Conservation (phyloP, 2,329 filamentous ascomycete genomes). For the Huntiella abstrusa region DNA sequence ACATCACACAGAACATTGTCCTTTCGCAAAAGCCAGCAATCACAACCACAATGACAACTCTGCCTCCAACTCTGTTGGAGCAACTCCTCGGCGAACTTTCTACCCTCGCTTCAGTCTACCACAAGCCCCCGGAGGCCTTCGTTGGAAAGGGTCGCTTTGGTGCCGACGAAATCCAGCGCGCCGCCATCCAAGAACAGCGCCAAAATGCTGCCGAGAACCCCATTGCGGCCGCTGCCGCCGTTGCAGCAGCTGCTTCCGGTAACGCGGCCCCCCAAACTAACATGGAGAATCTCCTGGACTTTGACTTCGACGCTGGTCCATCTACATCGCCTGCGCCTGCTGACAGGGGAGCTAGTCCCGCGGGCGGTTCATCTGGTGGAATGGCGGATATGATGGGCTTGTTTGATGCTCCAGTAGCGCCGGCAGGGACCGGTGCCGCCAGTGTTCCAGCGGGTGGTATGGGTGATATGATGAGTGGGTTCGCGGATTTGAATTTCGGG, state of each 20-base stretch:
- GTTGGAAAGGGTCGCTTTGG: conserved; percentile 88
- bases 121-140: conserved; percentile 97
- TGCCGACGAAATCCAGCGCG: conserved; percentile 82
- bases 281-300: conserved; percentile 85
- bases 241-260: conserved; percentile 43
- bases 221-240: conserved; percentile 60
- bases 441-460: conserved; percentile 34
- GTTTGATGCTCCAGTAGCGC: conserved; percentile 46
- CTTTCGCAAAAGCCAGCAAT: conserved; percentile 91
- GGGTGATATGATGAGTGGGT: conserved; percentile 80
- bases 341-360: conserved; percentile 47
- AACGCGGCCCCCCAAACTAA: conserved; percentile 45
- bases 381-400: conserved; percentile 50
- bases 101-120: conserved; percentile 90
- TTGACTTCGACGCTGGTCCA: conserved; percentile 84
- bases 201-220: conserved; percentile 88
- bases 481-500: conserved; percentile 61
- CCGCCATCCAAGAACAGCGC: conserved; percentile 88
- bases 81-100: conserved; percentile 83
- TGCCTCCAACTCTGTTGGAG: conserved; percentile 69
- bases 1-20: conserved; percentile 46
- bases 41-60: conserved; percentile 76
- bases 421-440: conserved; percentile 17
- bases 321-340: conserved; percentile 66
- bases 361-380: conserved; percentile 25